Percentiles rank a stretch among this genome's conserved stretches.
These are phyloP conservation scores for Mycena rosella DNA, from an alignment of 768 basidiomycete genomes.

Conservation along the genomic window DNA sequence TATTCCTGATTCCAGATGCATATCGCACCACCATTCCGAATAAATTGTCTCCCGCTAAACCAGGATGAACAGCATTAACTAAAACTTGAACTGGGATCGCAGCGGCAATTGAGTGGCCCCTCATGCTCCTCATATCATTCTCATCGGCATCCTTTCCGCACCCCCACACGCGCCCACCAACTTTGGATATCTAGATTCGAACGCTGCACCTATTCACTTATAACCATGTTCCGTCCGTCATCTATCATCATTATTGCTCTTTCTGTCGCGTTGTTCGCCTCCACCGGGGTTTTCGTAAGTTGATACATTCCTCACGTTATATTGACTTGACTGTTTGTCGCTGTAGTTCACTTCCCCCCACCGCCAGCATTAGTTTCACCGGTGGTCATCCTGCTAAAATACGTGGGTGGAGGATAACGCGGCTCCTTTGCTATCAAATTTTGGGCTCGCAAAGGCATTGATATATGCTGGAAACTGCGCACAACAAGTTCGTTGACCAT, in stretches of 20 bases:
- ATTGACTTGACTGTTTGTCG: not conserved
- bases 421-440: conserved; percentile 61
- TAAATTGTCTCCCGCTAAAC: too few relatives aligned
- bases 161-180: too few relatives aligned
- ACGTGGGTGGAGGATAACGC: conserved; percentile 70
- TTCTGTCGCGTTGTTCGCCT: conserved; percentile 61
- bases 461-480: conserved; percentile 74
- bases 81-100: too few relatives aligned
- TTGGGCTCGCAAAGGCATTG: conserved; percentile 64
- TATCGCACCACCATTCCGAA: too few relatives aligned
- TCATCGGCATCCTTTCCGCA: too few relatives aligned
- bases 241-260: conserved; percentile 61
- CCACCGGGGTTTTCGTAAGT: conserved; percentile 71
- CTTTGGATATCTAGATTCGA: too few relatives aligned
- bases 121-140: too few relatives aligned
- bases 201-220: too few relatives aligned
- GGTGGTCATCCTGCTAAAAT: conserved; percentile 66
- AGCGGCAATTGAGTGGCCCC: too few relatives aligned
- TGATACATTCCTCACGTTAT: not conserved
- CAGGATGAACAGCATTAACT: too few relatives aligned
- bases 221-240: conserved; percentile 68
- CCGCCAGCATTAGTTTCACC: conserved; percentile 56
- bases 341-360: conserved; percentile 71
- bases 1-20: too few relatives aligned
- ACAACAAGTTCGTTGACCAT: conserved; percentile 63